Evolutionary conservation across 75 land plant species (phyloP), one percentile per base, ranked within the genome.

Genomic region (Picea sitchensis): DNA sequence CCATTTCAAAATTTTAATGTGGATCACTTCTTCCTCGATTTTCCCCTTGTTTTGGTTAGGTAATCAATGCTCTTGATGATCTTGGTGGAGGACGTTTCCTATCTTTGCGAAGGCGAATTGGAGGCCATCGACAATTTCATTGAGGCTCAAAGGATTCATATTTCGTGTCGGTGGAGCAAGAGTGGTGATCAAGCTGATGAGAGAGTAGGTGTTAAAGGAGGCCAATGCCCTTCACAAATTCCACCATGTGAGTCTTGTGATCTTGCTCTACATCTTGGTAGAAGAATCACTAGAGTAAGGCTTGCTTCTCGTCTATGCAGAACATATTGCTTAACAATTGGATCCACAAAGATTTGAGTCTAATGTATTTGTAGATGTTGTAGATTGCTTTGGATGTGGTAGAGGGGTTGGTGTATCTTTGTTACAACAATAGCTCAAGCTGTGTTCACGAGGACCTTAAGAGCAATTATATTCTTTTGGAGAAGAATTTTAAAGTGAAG

Each of bases 151-250:
- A 34, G n/a, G 77, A 81, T 91, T 13, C 79, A 85, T 73, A 91
- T 93, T 11, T 86, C 90, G n/a, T 11, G 60, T 90, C 21, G 72
- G 77, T 14, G 86, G 85, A 14, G 80, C 81, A 38, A 47, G 67
- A n/a, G 90, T 90, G 21, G 94, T 89, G 6, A 85, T 92, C 63
- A 92, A 92, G 86, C 83, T 76, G 79, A 83, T 87, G 82, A 78
- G 82, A 78, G 83, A 73, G 88, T 82, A 84, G 78, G 90, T 81
- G 65, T 78, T 87, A 0, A 84, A 87, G 77, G 91, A 89, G 76
- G 79, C 86, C 18, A 78, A 82, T 57, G 68, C 88, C 23, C 77
- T 90, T 31, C 81, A 80, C 73, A 84, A 83, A 81, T 81, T 86
- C n/a, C 83, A 91, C 54, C 90, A 91, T 82, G 83, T 73, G 59